phyloP scores from a whole-genome alignment of 2,329 filamentous ascomycete species.

The Aspergillus vadensis region DNA sequence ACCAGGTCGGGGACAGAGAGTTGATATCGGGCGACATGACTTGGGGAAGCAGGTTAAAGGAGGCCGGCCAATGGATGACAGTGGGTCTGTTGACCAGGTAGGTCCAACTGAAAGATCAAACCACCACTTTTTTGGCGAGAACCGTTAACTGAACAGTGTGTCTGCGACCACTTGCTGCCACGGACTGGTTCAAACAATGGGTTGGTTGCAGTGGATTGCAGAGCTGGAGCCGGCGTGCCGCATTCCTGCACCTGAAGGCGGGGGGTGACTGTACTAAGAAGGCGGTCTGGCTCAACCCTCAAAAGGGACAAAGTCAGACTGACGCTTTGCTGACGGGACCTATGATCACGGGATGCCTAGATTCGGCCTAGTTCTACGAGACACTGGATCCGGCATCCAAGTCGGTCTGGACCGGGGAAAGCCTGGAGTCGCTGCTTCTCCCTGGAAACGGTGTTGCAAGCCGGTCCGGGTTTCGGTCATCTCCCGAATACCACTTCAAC shows the following conservation, averaged over 20 bases:
- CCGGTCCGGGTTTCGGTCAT: neutral
- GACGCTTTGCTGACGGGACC: neutral
- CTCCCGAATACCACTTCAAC: neutral
- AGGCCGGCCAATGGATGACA: no score
- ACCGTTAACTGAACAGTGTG: neutral
- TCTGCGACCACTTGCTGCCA: neutral
- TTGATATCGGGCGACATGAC: slow-evolving; percentile 74
- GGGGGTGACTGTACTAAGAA: neutral
- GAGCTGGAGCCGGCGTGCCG: neutral
- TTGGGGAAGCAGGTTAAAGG: neutral
- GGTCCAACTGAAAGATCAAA: neutral
- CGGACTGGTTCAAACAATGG: neutral
- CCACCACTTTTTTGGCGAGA: neutral
- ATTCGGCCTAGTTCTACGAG: neutral
- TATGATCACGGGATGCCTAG: neutral
- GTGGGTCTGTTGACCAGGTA: neutral
- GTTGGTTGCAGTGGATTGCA: slow-evolving; percentile 1
- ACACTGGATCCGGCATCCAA: neutral
- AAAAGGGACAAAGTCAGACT: neutral
- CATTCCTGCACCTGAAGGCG: slow-evolving; percentile 6
- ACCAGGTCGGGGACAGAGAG: slow-evolving; percentile 63
- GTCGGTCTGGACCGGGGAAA: neutral
- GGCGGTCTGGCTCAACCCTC: neutral
- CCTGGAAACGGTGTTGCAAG: neutral
- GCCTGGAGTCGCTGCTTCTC: neutral